Percentiles rank a stretch among this genome's conserved stretches.
phyloP scores from a whole-genome alignment of 75 land plant species.

The Sequoia sempervirens region DNA sequence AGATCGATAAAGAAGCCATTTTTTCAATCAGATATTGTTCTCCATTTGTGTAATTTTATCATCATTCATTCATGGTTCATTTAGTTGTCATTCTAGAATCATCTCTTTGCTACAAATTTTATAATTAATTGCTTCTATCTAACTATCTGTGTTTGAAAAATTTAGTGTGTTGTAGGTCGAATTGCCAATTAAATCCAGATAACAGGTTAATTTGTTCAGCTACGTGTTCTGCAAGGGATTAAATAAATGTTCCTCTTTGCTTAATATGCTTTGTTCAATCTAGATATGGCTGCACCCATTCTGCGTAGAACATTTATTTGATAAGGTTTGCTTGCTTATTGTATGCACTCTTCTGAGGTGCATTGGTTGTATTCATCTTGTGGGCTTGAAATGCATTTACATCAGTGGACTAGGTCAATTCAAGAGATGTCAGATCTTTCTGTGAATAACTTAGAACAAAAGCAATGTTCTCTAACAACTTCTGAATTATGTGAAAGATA shows the following conservation, averaged over 20 bases:
- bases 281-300: background rate
- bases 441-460: background rate
- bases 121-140: too few relatives aligned
- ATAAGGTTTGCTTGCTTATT: background rate
- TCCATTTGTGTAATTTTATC: too few relatives aligned
- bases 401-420: background rate
- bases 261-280: background rate
- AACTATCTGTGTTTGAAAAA: too few relatives aligned
- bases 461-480: background rate
- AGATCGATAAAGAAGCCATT: too few relatives aligned
- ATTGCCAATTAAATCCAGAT: too few relatives aligned
- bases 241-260: background rate
- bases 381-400: background rate
- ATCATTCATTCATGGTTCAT: too few relatives aligned
- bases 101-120: too few relatives aligned
- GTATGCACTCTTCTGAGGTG: background rate
- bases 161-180: too few relatives aligned
- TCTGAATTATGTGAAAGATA: background rate
- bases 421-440: background rate
- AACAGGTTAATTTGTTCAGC: background rate
- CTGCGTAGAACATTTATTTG: background rate
- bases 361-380: background rate
- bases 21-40: too few relatives aligned
- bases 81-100: too few relatives aligned
- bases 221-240: background rate